Evolutionary conservation across 75 land plant species (phyloP), one percentile per base, ranked within the genome.

Genomic region (Ceratopteris richardii): DNA sequence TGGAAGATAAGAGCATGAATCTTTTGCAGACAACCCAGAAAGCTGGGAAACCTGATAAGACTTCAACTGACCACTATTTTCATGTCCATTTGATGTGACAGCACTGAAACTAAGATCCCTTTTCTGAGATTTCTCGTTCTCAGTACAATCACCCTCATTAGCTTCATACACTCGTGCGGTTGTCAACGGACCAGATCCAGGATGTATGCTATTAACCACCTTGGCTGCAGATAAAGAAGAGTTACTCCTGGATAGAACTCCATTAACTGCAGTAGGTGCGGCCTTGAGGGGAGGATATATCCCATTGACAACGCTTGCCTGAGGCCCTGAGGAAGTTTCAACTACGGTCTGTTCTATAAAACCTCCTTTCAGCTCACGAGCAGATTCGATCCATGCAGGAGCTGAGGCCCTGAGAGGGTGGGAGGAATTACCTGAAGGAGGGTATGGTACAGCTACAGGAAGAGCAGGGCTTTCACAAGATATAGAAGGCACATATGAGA

Each of bases 331-430:
- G 3, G 37, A 9, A 33, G 9, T 9, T 33, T 33, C 37, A 33
- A 33, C 37, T 33, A 33, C 3, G 3, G 3, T 33, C 7, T 9
- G 37, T 33, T 33, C 37, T 9, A 4, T 33, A 9, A 33, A 33
- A 33, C 37, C 37, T 33, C 50, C 18, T 17, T 46, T 46, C 2
- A 2, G 22, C 22, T 46, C 50, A 46, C 4, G 18, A 14, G 50
- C 18, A 18, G 50, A 5, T 17, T 46, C 50, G 14, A 46, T 46
- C 50, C 50, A 46, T 46, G 50, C 50, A 18, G 50, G 50, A 18
- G 50, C 50, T 18, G 50, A 46, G 3, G 50, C 50, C 14, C 50
- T n/a, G 18, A 46, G 50, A 17, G 50, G 5, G 22, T 46, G 50
- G 3, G 50, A 21, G 3, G 50, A 17, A 14, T 46, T 2, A 46